These are phyloP conservation scores for Rhizoclosmatium globosum DNA, from an alignment of 192 early-diverging fungal species.

Conservation along the genomic window DNA sequence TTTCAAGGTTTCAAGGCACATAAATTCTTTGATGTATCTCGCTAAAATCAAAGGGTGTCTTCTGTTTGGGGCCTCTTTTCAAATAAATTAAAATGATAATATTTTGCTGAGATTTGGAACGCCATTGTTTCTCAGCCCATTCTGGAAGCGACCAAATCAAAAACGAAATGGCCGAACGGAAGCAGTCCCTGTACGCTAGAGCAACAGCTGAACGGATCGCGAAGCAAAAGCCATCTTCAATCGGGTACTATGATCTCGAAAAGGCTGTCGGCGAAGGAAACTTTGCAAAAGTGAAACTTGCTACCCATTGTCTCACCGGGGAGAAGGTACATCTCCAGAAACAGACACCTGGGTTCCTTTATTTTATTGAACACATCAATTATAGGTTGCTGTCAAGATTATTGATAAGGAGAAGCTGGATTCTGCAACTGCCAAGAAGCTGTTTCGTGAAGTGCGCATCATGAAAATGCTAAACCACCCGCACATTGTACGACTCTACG, in stretches of 20 bases:
- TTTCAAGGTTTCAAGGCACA: too few species aligned
- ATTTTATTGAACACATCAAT: neutral
- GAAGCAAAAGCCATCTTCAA: conserved; percentile 54
- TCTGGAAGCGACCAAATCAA: neutral
- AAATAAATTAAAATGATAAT: too few species aligned
- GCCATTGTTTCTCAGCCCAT: too few species aligned
- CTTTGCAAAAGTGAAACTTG: conserved; percentile 69
- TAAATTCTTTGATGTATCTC: too few species aligned
- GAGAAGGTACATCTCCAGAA: conserved; percentile 54
- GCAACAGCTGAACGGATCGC: conserved; percentile 50
- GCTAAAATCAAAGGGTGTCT: too few species aligned
- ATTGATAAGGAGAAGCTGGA: conserved; percentile 71
- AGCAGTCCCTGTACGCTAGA: conserved; percentile 48
- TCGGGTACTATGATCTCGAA: conserved; percentile 68
- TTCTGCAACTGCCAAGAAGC: conserved; percentile 63
- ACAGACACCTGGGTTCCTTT: neutral
- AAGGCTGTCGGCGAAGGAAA: conserved; percentile 69
- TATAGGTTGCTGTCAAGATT: conserved; percentile 68
- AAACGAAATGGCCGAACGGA: conserved; percentile 17
- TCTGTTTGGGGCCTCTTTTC: too few species aligned
- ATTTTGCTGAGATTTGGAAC: too few species aligned
- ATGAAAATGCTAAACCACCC: conserved; percentile 68
- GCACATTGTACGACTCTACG: conserved; percentile 67
- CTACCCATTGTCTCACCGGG: conserved; percentile 63
- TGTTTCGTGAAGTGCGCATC: conserved; percentile 70